These are phyloP conservation scores for Amphirosellinia nigrospora DNA, from an alignment of 495 filamentous ascomycete species.

Conservation along the genomic window DNA sequence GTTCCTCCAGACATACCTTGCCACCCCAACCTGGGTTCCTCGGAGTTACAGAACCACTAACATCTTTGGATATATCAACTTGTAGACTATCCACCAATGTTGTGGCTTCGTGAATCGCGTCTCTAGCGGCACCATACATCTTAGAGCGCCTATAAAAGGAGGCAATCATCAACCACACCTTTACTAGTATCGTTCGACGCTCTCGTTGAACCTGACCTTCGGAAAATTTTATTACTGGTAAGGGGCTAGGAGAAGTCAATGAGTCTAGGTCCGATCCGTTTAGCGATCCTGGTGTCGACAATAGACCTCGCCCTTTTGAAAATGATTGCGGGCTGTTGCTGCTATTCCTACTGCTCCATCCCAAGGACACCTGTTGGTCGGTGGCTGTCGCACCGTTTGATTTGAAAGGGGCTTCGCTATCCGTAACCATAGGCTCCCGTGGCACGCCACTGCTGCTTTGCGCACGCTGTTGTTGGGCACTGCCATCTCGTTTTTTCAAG, in stretches of 20 bases:
- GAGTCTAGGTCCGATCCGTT: constrained; percentile 33
- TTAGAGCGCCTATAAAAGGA: constrained; percentile 83
- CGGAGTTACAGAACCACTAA: constrained; percentile 53
- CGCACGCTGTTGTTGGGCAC: constrained; percentile 46
- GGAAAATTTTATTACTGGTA: constrained; percentile 58
- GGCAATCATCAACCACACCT: constrained; percentile 87
- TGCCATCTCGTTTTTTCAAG: constrained; percentile 53
- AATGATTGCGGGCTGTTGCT: constrained; percentile 36
- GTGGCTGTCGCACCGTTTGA: constrained; percentile 39
- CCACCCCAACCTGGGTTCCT: constrained; percentile 73
- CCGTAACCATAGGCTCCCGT: constrained; percentile 39
- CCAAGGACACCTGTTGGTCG: constrained; percentile 44
- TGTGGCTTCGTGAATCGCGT: constrained; percentile 80
- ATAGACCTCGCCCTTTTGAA: constrained; percentile 39
- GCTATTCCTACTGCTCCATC: constrained; percentile 39
- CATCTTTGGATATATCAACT: constrained; percentile 58
- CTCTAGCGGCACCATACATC: constrained; percentile 76
- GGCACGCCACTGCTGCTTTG: constrained; percentile 41
- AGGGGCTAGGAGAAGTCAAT: constrained; percentile 36
- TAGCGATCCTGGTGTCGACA: constrained; percentile 34
- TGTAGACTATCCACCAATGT: constrained; percentile 67
- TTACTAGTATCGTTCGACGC: constrained; percentile 67
- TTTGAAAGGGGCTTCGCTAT: constrained; percentile 48
- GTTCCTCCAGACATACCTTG: constrained; percentile 74
- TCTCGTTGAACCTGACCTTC: constrained; percentile 60